Evolutionary conservation across 257 asterid genomes (phyloP).

Genomic region (Leonotis leonurus): DNA sequence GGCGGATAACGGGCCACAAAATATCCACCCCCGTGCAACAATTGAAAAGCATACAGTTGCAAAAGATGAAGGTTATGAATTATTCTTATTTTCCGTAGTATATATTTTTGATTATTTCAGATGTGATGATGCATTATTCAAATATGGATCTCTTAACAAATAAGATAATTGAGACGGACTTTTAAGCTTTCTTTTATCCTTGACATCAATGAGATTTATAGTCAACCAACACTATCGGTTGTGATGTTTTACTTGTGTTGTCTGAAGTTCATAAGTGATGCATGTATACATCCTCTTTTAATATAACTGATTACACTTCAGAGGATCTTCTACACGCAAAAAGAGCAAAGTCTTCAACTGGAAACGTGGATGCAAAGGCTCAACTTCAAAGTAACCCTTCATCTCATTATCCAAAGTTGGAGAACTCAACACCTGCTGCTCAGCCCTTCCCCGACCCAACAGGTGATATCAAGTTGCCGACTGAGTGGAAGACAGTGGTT

Average conservation of each 20-base stretch:
- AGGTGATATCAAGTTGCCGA: not conserved
- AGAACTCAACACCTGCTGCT: not conserved
- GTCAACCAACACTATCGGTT: no score
- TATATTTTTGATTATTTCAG: no score
- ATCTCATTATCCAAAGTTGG: conserved; percentile 4
- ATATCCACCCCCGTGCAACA: no score
- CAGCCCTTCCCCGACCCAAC: conserved; percentile 9
- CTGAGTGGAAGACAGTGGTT: conserved; percentile 29
- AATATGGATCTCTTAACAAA: no score
- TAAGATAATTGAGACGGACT: no score
- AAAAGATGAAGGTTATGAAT: no score
- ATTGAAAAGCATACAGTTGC: no score
- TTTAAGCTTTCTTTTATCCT: no score
- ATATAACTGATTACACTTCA: conserved; percentile 15
- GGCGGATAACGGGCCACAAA: no score
- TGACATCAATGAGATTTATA: no score
- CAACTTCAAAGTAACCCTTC: conserved; percentile 15
- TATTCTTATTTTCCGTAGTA: no score
- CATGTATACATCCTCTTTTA: not conserved
- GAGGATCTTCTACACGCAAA: conserved; percentile 23
- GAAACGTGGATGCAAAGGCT: conserved; percentile 13
- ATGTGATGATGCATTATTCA: no score
- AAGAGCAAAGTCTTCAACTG: conserved; percentile 29
- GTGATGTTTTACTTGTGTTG: not conserved
- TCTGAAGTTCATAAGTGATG: not conserved